These are phyloP conservation scores for Jaapia argillacea DNA, from an alignment of 768 basidiomycete genomes.

Conservation along the genomic window DNA sequence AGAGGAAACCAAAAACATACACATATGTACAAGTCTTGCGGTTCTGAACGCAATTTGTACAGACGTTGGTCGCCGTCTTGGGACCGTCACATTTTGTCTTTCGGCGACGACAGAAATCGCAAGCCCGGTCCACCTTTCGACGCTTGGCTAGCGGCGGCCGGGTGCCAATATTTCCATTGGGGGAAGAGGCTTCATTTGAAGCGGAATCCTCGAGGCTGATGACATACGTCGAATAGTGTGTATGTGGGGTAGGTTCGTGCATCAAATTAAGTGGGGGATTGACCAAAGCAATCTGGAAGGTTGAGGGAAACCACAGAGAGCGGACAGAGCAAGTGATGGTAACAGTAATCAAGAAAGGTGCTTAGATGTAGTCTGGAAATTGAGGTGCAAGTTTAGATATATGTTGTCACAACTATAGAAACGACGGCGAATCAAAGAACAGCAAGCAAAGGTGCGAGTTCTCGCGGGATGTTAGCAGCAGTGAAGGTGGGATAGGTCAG, in stretches of 20 bases:
- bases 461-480: too few species aligned
- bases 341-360: neutral
- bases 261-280: too few species aligned
- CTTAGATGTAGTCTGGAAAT: neutral
- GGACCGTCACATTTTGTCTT: constrained; percentile 25
- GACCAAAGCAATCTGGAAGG: neutral
- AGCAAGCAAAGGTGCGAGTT: too few species aligned
- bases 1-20: constrained; percentile 12
- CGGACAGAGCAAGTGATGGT: neutral
- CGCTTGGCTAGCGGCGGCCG: constrained; percentile 25
- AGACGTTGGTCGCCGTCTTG: constrained; percentile 22
- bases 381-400: too few species aligned
- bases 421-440: too few species aligned
- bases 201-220: constrained; percentile 2
- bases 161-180: too few species aligned
- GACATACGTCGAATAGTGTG: neutral
- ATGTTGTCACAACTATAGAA: too few species aligned
- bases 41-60: constrained; percentile 26
- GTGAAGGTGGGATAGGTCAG: too few species aligned
- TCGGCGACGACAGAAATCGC: constrained; percentile 22
- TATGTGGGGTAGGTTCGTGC: neutral
- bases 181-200: constrained; percentile 4
- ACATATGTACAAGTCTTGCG: constrained; percentile 24
- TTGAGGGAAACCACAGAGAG: neutral
- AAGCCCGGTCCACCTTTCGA: constrained; percentile 23